Base-by-base conservation (phyloP, 2,329 filamentous ascomycete genomes). In the Clonostachys rhizophaga region DNA sequence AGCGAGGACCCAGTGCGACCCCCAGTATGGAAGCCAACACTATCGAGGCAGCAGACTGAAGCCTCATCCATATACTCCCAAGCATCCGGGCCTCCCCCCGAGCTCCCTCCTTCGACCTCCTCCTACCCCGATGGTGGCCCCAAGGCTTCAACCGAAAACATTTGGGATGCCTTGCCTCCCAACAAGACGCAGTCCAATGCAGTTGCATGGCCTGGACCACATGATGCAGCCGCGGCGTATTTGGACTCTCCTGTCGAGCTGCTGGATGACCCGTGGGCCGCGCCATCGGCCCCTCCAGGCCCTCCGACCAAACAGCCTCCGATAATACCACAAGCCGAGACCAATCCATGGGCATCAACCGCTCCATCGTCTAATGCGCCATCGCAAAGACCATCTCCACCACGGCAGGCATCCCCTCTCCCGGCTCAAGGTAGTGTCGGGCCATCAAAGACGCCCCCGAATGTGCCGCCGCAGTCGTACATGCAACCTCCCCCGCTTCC, bases 401-500 rank as follows among this genome's bases (percentile, higher is more conserved):
- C 17, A 12, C 20, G 13, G 33, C n/a, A 11, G 12, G 11, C 13
- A 13, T n/a, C 18, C 43, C 12, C 13, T 17, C 34, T 14, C 42
- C 10, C 24, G 24, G 24, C 24, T 30, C 8, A 30, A 30, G 24
- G 24, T 10, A 30, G 3, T 30, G 24, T 30, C 4, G 30, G 42
- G 46, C 13, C 41, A 35, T 13, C 40, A 42, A 42, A 42, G 12
- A 42, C 40, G 13, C 18, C 40, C 12, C 18, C 24, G 24, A 17
- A 42, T 17, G 40, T 24, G 17, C 40, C 40, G 20, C 43, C 35
- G 11, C 50, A 46, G 1, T 42, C 46, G 24, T 30, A 30, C 9
- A 30, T 30, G 24, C 24, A 30, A 17, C 30, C 47, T 11, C 50
- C 42, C 6, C 44, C 48, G 7, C 49, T 53, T 12, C 52, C 46